A percentile compares a stretch with the other conserved stretches of the same genome.
These are phyloP conservation scores for Chaetomium globosum DNA, from an alignment of 2,329 filamentous ascomycete genomes.

Conservation along the genomic window DNA sequence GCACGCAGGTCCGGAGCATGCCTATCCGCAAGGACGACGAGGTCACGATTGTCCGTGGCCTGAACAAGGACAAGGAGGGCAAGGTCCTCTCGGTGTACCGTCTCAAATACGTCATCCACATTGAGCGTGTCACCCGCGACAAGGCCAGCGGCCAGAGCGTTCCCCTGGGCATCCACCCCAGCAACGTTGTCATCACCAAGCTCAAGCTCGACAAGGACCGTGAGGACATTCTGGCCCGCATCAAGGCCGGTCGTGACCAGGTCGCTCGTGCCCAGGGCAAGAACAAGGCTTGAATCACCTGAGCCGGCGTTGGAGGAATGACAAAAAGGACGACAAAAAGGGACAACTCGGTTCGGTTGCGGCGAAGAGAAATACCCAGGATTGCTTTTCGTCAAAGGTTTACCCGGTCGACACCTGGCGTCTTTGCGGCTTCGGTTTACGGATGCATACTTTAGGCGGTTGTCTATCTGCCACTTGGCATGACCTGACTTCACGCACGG, in stretches of 20 bases:
- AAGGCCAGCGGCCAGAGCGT: conserved; percentile 97
- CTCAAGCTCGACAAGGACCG: conserved; percentile 97
- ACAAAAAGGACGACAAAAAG: conserved; percentile 28
- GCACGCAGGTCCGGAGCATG: conserved; percentile 79
- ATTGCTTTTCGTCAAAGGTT: conserved; percentile 24
- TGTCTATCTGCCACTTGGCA: conserved; percentile 27
- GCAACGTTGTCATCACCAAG: conserved; percentile 98
- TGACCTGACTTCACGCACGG: conserved; percentile 33
- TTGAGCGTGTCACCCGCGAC: conserved; percentile 95
- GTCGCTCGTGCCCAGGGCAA: conserved; percentile 71
- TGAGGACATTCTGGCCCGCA: conserved; percentile 84
- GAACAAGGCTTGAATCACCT: conserved; percentile 42
- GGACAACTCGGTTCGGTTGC: conserved; percentile 26
- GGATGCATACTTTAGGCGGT: conserved; percentile 39
- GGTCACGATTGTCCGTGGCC: conserved; percentile 87
- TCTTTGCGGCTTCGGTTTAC: conserved; percentile 35
- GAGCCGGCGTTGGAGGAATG: conserved; percentile 21
- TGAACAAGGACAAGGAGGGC: conserved; percentile 97
- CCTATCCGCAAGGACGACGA: conserved; percentile 98
- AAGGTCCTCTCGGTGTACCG: conserved; percentile 98
- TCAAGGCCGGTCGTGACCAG: conserved; percentile 77
- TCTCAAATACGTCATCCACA: conserved; percentile 95
- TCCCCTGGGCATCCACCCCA: conserved; percentile 90
- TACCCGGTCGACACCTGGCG: conserved; percentile 34
- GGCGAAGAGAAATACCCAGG: conserved; percentile 28